phyloP scores from a whole-genome alignment of 1,139 yeast species.

The Scheffersomyces titani region DNA sequence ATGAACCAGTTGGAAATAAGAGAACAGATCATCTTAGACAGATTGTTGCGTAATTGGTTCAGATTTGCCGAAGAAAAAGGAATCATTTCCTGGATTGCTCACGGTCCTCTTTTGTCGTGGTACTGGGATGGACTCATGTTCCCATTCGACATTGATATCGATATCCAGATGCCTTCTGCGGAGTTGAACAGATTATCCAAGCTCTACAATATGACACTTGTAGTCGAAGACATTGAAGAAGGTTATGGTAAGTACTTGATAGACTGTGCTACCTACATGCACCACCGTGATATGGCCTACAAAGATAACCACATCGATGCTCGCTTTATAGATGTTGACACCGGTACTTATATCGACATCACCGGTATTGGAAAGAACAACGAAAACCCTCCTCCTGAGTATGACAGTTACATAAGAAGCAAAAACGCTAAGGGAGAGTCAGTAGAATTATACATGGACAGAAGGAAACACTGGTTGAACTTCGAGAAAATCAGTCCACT shows the following conservation, averaged over 20 bases:
- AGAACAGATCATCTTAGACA: constrained; percentile 27
- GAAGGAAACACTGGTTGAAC: constrained; percentile 37
- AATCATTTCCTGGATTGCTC: constrained; percentile 29
- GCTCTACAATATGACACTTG: constrained; percentile 13
- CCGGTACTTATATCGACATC: constrained; percentile 15
- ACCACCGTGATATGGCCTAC: constrained; percentile 10
- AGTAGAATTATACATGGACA: constrained; percentile 34
- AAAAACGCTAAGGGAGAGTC: constrained; percentile 12
- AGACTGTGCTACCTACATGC: constrained; percentile 13
- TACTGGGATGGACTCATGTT: constrained; percentile 21
- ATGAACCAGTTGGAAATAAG: constrained; percentile 23
- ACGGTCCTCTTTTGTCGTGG: constrained; percentile 32
- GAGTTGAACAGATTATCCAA: constrained; percentile 10
- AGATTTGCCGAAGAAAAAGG: constrained; percentile 32
- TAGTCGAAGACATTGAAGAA: constrained; percentile 12
- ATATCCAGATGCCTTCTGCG: constrained; percentile 14
- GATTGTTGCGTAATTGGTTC: constrained; percentile 23
- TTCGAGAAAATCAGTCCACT: constrained; percentile 33
- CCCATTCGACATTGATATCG: constrained; percentile 16
- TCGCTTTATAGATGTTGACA: constrained; percentile 14
- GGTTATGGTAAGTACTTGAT: constrained; percentile 14
- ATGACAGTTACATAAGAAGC: constrained; percentile 19
- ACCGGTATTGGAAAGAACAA: constrained; percentile 13
- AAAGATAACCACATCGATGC: constrained; percentile 14
- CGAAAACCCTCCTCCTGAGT: constrained; percentile 24